phyloP scores from a whole-genome alignment of 1,284 basidiomycete species.

The Flammula alnicola region DNA sequence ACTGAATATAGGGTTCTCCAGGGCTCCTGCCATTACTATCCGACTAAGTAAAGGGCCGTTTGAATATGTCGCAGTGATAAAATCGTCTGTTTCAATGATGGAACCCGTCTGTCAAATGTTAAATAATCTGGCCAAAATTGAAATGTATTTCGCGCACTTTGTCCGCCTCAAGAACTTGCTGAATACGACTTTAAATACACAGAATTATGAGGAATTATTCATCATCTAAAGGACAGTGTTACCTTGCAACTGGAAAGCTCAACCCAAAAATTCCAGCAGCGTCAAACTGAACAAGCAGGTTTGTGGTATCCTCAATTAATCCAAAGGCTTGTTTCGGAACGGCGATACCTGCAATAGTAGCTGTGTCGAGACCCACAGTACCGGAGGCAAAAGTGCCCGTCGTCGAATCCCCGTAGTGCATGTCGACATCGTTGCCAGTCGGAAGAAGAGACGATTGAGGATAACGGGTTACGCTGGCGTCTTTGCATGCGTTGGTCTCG shows the following conservation, averaged over 20 bases:
- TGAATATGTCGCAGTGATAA: conserved; percentile 41
- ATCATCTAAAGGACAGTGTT: background rate
- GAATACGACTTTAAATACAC: conserved; percentile 22
- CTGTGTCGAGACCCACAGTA: conserved; percentile 49
- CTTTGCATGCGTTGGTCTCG: conserved; percentile 29
- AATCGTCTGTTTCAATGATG: conserved; percentile 38
- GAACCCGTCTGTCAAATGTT: conserved; percentile 16
- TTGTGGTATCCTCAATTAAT: conserved; percentile 56
- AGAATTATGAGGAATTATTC: background rate
- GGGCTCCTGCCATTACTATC: conserved; percentile 44
- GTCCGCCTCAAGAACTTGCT: conserved; percentile 20
- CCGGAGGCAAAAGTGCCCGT: conserved; percentile 59
- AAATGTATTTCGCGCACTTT: no score
- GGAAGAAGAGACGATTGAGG: conserved; percentile 38
- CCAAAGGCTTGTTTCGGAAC: conserved; percentile 52
- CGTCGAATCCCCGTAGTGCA: conserved; percentile 59
- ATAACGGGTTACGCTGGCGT: conserved; percentile 35
- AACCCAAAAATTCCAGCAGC: conserved; percentile 60
- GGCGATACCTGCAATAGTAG: conserved; percentile 48
- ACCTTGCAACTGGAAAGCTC: conserved; percentile 48
- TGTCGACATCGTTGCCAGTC: conserved; percentile 39
- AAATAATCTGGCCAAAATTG: background rate
- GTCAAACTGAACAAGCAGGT: conserved; percentile 46
- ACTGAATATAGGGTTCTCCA: conserved; percentile 51
- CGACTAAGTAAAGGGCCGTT: conserved; percentile 52